Evolutionary conservation across 495 filamentous ascomycete species (phyloP).

Genomic region (Penicillium antarcticum): DNA sequence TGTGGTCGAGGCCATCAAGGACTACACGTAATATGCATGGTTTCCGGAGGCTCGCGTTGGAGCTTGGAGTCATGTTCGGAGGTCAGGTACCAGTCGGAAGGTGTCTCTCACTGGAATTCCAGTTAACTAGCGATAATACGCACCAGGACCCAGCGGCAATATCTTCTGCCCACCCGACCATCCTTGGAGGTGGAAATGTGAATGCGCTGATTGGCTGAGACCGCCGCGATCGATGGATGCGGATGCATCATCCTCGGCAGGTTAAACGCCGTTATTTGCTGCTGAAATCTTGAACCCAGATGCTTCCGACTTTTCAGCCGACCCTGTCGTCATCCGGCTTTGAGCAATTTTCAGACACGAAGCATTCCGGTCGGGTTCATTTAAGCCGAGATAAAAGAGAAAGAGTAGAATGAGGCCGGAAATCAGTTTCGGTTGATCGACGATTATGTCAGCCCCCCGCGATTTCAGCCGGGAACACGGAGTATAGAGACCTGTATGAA

Average conservation of each 20-base stretch:
- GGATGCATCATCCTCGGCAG: conserved; percentile 31
- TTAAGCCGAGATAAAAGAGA: conserved; percentile 9
- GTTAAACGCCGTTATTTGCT: conserved; percentile 32
- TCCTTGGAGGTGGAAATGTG: conserved; percentile 17
- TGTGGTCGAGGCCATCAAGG: neutral
- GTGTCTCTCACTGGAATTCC: conserved; percentile 16
- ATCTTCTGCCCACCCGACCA: conserved; percentile 34
- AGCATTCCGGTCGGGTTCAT: conserved; percentile 13
- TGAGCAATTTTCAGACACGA: neutral
- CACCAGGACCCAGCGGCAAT: conserved; percentile 32
- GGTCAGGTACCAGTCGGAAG: conserved; percentile 8
- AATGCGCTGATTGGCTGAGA: conserved; percentile 28
- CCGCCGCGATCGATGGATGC: conserved; percentile 22
- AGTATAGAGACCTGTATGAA: conserved; percentile 1
- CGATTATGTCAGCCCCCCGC: conserved; percentile 24
- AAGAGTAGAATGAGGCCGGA: neutral
- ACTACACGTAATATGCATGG: conserved; percentile 8
- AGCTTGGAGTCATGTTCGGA: neutral
- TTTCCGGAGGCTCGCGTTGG: neutral
- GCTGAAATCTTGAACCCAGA: conserved; percentile 6
- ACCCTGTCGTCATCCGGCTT: conserved; percentile 26
- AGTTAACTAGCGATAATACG: conserved; percentile 9
- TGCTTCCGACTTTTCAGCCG: conserved; percentile 21
- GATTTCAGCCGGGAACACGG: conserved; percentile 10
- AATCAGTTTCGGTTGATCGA: conserved; percentile 5